Base-by-base conservation (phyloP, 768 basidiomycete species). In the Mycena venus region DNA sequence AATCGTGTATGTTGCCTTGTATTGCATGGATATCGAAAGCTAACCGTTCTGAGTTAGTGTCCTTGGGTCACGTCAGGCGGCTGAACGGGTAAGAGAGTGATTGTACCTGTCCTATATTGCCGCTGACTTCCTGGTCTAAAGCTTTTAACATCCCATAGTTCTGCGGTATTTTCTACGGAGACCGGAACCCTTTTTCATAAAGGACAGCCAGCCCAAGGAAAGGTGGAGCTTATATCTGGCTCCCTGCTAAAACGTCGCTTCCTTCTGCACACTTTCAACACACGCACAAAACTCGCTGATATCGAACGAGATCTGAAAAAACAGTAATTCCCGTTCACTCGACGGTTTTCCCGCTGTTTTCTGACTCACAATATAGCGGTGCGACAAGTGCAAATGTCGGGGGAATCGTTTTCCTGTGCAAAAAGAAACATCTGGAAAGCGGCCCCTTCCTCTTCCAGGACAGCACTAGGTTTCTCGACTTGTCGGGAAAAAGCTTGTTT, bases 331-430 rank as follows among this genome's bases (percentile, higher is more conserved):
- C 44, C 12, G 32, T 65, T 64, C 47, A 12, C 34, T 51, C 47
- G n/a, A 53, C 47, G 23, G 23, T 21, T 36, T 51, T 65, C 31
- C 32, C 10, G 32, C 42, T 65, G n/a, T 19, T 7, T 31, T 65
- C 32, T 49, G 49, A 49, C 44, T 15, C 19, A 49, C n/a, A 49
- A 49, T 14, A 49, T 65, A 65, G 63, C 29, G 63, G 63, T 49
- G 63, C 42, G 27, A 40, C 31, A 7, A 31, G 29, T 34, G 44
- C 47, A 51, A 49, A 65, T 65, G 63, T 65, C 63, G 63, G 47
- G 34, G 49, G 63, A 23, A 65, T 65, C 31, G 63, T 65, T 14
- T 65, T 65, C 49, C n/a, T 65, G 49, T 65, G 49, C 34, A 38
- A 51, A 31, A 47, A 65, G n/a, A 65, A 65, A 65, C 23, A 62